These are phyloP conservation scores for Byssoonygena ceratinophila DNA, from an alignment of 2,329 filamentous ascomycete genomes.

Conservation along the genomic window DNA sequence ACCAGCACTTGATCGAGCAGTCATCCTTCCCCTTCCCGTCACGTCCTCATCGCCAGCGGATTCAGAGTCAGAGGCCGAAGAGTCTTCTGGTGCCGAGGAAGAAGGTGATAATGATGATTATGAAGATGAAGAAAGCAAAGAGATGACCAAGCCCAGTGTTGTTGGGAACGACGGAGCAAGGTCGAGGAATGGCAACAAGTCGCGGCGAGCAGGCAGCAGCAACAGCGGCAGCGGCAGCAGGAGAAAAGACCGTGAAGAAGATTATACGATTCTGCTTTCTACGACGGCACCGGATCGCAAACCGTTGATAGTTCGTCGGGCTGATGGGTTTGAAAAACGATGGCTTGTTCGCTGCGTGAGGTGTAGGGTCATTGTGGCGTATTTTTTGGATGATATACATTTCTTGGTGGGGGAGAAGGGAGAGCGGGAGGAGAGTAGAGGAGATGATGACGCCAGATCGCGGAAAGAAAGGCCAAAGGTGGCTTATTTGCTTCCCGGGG, in stretches of 20 bases:
- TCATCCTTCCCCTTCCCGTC: slow-evolving; percentile 46
- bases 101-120: not conserved
- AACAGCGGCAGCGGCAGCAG: not conserved
- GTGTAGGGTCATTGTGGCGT: slow-evolving; percentile 53
- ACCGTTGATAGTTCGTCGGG: slow-evolving; percentile 43
- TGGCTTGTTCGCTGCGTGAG: slow-evolving; percentile 49
- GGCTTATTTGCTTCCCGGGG: slow-evolving; percentile 52
- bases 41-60: slow-evolving; percentile 16
- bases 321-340: slow-evolving; percentile 59
- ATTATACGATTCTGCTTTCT: slow-evolving; percentile 44
- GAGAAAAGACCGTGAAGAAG: not conserved
- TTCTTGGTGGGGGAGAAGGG: slow-evolving; percentile 23
- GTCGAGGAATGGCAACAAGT: not conserved
- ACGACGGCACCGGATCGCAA: slow-evolving; percentile 40
- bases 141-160: too few relatives aligned
- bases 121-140: slow-evolving; percentile 12
- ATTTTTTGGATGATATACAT: slow-evolving; percentile 48
- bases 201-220: not conserved
- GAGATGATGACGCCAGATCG: slow-evolving; percentile 17
- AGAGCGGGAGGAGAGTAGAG: not conserved
- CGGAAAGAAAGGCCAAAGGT: slow-evolving; percentile 32
- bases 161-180: slow-evolving; percentile 15
- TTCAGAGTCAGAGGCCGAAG: slow-evolving; percentile 12
- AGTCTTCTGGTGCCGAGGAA: slow-evolving; percentile 9
- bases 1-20: slow-evolving; percentile 43